Base-by-base conservation (phyloP, 83 land plant genomes). In the Larix sibirica region DNA sequence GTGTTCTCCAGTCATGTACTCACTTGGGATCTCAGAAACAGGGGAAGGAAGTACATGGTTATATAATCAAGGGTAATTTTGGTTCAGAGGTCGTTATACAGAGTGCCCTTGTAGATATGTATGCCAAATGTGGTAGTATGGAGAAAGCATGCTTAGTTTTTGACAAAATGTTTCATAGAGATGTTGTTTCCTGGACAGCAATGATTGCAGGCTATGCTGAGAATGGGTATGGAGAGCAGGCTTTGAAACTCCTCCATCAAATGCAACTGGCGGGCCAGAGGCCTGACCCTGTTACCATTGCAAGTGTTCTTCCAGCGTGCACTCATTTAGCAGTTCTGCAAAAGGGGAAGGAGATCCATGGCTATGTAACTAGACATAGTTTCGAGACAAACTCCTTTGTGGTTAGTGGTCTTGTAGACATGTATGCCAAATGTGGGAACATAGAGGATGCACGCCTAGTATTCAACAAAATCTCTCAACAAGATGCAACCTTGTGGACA, bases 141-240 rank as follows among this genome's bases (percentile, higher is more conserved):
- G 79, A 63, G 6, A 31, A 24, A 3, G 84, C 84, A 58, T 56
- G 36, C 23, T 36, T 58, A 40, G 44, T 83, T 33, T 83, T 83
- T 38, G 12, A 13, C 0, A 40, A n/a, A 31, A 74, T 83, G 59
- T 60, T 24, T 56, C 17, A 47, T 40, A 83, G 50, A 44, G 59
- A 21, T 68, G 76, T 54, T 47, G 31, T 33, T 14, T 58, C 80
- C 4, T 83, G 84, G 84, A 60, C 84, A 13, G 59, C 68, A 26
- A 76, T 83, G 84, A 83, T 83, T 26, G 66, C n/a, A 13, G 84
- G 84, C 17, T 64, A 44, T 17, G 84, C 67, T 17, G 23, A 42
- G 50, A 60, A 76, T 40, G 84, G 84, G 2, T 38, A 33, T 28
- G 31, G 63, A n/a, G 68, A 62, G 1, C 64, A 74, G 33, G 84